Base-by-base conservation (phyloP, 345 rosid genomes). In the Euphorbia pulcherrima region DNA sequence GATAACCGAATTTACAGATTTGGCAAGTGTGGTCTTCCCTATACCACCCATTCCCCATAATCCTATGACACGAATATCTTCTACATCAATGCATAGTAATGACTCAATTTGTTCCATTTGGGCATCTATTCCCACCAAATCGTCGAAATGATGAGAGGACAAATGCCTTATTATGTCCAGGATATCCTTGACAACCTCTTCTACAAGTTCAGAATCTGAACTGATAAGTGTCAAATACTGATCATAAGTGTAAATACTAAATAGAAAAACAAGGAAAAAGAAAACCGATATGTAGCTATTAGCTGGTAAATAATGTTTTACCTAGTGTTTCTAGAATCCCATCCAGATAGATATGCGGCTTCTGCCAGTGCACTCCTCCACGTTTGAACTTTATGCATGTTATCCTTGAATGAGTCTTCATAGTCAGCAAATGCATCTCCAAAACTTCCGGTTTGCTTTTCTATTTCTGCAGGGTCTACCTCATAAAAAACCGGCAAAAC, bases 11-110 rank as follows among this genome's bases (percentile, higher is more conserved):
- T 46, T 27, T 40, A 3, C 41, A 1, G 14, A 29, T 7, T 62
- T 20, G 6, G 65, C 51, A 39, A 40, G 40, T 21, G 65, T 41
- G 12, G 52, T 20, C 30, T 63, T 65, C 41, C 58, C 57, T 20
- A 51, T 65, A 51, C 60, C 60, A 35, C 69, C 60, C 60, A 53
- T 35, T 30, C 69, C 69, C 59, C 60, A 65, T 33, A 65, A 21
- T 37, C 70, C 61, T 10, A 66, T 26, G 8, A 66, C 54, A 21
- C 30, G 23, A 14, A 53, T 51, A 23, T 54, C 60, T 4, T 24
- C 35, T 51, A 13, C 14, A 14, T 33, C 70, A 29, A 54, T 33
- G 46, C 35, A 33, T 14, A 66, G 23, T 24, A 66, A 52, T 23
- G 61, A 24, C 37, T 66, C 61, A 6, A 66, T 53, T 12, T 20